A percentile compares a stretch with the other conserved stretches of the same genome.
These are phyloP conservation scores for Colletotrichum incanum DNA, from an alignment of 2,329 filamentous ascomycete species.

Conservation along the genomic window DNA sequence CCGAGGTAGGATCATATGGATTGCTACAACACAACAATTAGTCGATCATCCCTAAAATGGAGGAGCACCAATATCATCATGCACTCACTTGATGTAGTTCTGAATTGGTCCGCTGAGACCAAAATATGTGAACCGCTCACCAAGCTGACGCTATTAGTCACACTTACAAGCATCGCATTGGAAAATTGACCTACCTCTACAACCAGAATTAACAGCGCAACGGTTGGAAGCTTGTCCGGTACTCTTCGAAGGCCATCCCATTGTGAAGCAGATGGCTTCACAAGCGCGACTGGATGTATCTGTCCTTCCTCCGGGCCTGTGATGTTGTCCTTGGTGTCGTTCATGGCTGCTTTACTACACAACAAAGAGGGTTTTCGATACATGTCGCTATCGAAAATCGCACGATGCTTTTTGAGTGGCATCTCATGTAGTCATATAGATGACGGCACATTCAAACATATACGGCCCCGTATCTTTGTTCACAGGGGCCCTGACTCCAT, in stretches of 20 bases:
- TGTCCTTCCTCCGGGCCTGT: conserved; percentile 18
- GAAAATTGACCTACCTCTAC: conserved; percentile 44
- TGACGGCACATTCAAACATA: not conserved
- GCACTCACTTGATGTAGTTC: conserved; percentile 51
- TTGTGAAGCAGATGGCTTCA: conserved; percentile 10
- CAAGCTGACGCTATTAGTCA: conserved; percentile 42
- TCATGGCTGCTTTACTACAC: not conserved
- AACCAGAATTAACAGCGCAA: conserved; percentile 48
- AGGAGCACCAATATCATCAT: too few species aligned
- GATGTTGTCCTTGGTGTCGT: conserved; percentile 37
- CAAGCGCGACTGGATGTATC: conserved; percentile 1
- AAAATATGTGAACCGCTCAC: conserved; percentile 52
- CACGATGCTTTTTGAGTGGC: not conserved
- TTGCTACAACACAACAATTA: conserved; percentile 26
- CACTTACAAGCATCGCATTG: too few species aligned
- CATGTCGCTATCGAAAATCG: not conserved
- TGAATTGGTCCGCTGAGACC: conserved; percentile 52
- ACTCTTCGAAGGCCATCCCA: conserved; percentile 46
- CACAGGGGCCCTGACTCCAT: conserved; percentile 26
- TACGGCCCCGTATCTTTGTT: not conserved
- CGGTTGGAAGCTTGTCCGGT: conserved; percentile 48
- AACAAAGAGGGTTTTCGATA: not conserved
- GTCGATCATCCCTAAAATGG: not conserved
- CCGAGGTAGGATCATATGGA: conserved; percentile 45
- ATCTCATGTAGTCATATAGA: conserved; percentile 26